These are phyloP conservation scores for Globisporangium takayamanum DNA, from an alignment of 352 stramenopile genomes.

Conservation along the genomic window DNA sequence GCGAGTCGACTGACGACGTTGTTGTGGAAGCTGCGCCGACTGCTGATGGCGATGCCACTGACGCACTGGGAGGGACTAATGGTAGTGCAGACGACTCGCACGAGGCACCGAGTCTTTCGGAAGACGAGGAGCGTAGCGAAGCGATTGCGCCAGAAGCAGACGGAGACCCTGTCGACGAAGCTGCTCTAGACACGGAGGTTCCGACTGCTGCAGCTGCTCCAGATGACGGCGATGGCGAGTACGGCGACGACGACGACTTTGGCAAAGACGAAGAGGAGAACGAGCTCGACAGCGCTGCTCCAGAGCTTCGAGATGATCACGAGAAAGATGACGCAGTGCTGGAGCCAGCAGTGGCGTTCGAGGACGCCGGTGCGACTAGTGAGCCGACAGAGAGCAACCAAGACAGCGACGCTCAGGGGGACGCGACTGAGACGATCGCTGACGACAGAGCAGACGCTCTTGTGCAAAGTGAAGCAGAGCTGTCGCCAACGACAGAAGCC, in stretches of 20 bases:
- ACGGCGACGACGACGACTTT: slow-evolving; percentile 2
- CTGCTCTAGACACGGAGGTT: background rate
- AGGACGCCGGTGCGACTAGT: too few species aligned
- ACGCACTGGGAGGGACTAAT: background rate
- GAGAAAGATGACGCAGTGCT: background rate
- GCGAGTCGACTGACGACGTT: background rate
- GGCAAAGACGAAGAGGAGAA: background rate
- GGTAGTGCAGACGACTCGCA: too few species aligned
- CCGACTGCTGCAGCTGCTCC: background rate
- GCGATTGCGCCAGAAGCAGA: background rate
- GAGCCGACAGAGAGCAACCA: background rate
- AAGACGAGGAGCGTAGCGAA: background rate
- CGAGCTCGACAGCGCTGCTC: background rate
- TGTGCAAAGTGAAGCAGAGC: background rate
- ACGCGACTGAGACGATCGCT: background rate
- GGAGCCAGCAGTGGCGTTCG: background rate
- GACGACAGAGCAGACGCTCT: background rate
- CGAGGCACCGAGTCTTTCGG: background rate
- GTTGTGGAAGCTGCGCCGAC: background rate
- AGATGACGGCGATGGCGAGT: slow-evolving; percentile 1
- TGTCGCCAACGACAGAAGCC: background rate
- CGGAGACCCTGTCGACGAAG: background rate
- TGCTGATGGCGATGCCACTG: background rate
- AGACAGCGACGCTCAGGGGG: background rate
- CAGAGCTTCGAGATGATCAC: background rate